phyloP scores from a whole-genome alignment of 2,329 filamentous ascomycete species.

The Aspergillus oerlinghausenensis region DNA sequence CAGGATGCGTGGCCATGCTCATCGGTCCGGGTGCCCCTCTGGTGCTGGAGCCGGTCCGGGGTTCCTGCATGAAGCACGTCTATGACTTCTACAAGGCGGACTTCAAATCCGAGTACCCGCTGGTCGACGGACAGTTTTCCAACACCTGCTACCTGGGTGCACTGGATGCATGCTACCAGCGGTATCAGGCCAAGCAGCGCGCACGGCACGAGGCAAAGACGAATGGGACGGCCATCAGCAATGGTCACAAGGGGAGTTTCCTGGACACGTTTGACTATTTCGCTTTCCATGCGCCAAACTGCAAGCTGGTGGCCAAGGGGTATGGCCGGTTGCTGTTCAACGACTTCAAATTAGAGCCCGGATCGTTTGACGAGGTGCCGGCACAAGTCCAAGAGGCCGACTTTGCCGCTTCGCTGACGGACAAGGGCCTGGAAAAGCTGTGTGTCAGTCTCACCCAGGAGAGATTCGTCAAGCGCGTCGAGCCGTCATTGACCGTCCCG shows the following conservation, averaged over 20 bases:
- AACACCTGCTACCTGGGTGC: slow-evolving; percentile 77
- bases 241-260: slow-evolving; percentile 47
- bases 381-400: slow-evolving; percentile 72
- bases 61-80: slow-evolving; percentile 75
- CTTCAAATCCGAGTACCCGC: slow-evolving; percentile 79
- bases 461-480: slow-evolving; percentile 72
- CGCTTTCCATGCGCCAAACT: slow-evolving; percentile 77
- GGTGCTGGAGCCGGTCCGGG: slow-evolving; percentile 71
- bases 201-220: slow-evolving; percentile 36
- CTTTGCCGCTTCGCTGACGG: slow-evolving; percentile 71
- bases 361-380: slow-evolving; percentile 68
- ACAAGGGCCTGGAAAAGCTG: slow-evolving; percentile 81
- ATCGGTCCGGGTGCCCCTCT: slow-evolving; percentile 74
- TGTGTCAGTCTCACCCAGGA: slow-evolving; percentile 83
- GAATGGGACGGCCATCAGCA: slow-evolving; percentile 1
- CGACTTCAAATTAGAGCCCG: slow-evolving; percentile 70
- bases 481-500: slow-evolving; percentile 67
- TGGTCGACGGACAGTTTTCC: slow-evolving; percentile 80
- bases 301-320: slow-evolving; percentile 85
- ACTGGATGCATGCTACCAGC: slow-evolving; percentile 74
- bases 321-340: slow-evolving; percentile 82
- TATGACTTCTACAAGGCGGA: slow-evolving; percentile 93
- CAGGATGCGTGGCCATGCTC: slow-evolving; percentile 72
- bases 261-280: slow-evolving; percentile 82
- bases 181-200: slow-evolving; percentile 67